phyloP scores from a whole-genome alignment of 2,329 filamentous ascomycete genomes.

The Cladosporium sp. region DNA sequence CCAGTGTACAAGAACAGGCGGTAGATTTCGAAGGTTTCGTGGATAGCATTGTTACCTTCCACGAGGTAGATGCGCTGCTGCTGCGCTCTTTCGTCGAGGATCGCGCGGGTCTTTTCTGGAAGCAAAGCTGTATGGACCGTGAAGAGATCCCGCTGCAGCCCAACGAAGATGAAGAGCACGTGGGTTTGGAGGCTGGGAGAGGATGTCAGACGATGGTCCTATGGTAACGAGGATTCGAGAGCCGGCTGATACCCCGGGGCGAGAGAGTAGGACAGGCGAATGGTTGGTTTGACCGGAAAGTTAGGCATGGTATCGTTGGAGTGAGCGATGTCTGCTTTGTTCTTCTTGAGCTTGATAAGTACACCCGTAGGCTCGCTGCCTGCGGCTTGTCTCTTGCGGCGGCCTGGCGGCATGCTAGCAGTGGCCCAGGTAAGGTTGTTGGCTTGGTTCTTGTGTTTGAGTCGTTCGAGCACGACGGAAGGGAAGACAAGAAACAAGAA shows the following conservation, averaged over 20 bases:
- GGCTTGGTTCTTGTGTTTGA: too few species aligned
- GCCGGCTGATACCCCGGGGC: neutral
- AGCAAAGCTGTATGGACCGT: constrained; percentile 17
- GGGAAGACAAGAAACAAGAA: too few species aligned
- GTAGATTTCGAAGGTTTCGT: constrained; percentile 19
- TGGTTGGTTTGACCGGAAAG: neutral
- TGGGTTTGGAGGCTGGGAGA: constrained; percentile 17
- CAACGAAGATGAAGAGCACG: constrained; percentile 17
- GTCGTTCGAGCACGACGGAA: too few species aligned
- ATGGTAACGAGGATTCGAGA: neutral
- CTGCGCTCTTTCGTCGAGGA: neutral
- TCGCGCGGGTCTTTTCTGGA: neutral
- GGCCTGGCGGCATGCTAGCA: too few species aligned
- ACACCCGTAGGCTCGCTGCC: too few species aligned
- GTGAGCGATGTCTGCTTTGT: neutral
- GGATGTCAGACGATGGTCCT: neutral
- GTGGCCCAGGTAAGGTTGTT: too few species aligned
- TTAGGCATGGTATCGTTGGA: neutral
- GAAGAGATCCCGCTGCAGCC: constrained; percentile 7
- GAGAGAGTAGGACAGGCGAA: neutral
- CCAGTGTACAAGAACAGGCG: constrained; percentile 21
- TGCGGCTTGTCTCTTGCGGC: too few species aligned
- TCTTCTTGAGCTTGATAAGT: too few species aligned
- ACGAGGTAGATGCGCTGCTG: constrained; percentile 11
- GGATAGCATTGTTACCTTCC: neutral